A percentile compares a stretch with the other conserved stretches of the same genome.
These are phyloP conservation scores for Hypoxylon sp. DNA, from an alignment of 2,329 filamentous ascomycete species.

Conservation along the genomic window DNA sequence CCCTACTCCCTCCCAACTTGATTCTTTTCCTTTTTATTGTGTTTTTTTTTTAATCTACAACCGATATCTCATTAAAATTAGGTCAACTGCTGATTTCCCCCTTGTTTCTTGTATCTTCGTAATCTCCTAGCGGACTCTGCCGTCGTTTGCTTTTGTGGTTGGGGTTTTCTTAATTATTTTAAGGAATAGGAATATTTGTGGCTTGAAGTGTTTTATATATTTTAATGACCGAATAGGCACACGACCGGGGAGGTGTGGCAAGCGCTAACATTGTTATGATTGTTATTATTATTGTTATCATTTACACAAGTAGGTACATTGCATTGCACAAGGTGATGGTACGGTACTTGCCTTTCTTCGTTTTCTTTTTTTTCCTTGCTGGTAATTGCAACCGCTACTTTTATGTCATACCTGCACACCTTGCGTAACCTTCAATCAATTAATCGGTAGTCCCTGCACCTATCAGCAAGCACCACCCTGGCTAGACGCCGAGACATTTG, in stretches of 20 bases:
- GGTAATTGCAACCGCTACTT: slow-evolving; percentile 5
- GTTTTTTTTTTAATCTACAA: slow-evolving; percentile 28
- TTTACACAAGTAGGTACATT: too few relatives aligned
- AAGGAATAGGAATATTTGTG: slow-evolving; percentile 31
- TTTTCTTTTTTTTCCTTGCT: slow-evolving; percentile 19
- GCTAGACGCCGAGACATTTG: slow-evolving; percentile 39
- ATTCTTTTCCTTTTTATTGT: slow-evolving; percentile 7
- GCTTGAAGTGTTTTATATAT: slow-evolving; percentile 42
- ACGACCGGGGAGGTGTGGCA: slow-evolving; percentile 16
- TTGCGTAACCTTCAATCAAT: slow-evolving; percentile 29
- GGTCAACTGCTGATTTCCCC: slow-evolving; percentile 2
- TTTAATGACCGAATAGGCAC: slow-evolving; percentile 35
- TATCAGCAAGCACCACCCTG: slow-evolving; percentile 37
- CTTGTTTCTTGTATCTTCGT: slow-evolving; percentile 21
- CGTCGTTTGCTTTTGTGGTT: slow-evolving; percentile 22
- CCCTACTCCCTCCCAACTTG: slow-evolving; percentile 7
- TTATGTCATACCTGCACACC: slow-evolving; percentile 30
- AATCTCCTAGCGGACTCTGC: slow-evolving; percentile 18
- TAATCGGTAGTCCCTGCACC: slow-evolving; percentile 29
- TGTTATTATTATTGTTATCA: slow-evolving; percentile 3
- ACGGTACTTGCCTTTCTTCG: too few relatives aligned
- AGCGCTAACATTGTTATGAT: slow-evolving; percentile 13
- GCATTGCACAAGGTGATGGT: too few relatives aligned
- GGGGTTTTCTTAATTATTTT: slow-evolving; percentile 11
- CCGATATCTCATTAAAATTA: slow-evolving; percentile 34